phyloP scores from a whole-genome alignment of 2,329 filamentous ascomycete genomes.

The Pyricularia sp. region DNA sequence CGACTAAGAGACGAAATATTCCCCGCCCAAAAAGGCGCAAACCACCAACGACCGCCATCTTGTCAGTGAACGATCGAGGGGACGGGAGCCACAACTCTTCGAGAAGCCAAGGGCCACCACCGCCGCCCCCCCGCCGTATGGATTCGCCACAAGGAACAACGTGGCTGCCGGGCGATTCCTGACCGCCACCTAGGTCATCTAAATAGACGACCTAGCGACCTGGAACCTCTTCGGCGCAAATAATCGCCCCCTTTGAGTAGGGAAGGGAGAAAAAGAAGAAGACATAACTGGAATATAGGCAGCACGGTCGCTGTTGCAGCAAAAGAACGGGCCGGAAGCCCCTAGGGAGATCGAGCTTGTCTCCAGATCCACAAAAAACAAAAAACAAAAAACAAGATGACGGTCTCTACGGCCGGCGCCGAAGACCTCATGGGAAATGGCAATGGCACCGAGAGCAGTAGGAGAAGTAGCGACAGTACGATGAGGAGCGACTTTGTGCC shows the following conservation, averaged over 20 bases:
- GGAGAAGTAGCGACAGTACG: constrained; percentile 1
- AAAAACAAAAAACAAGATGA: neutral
- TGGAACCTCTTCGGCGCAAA: neutral
- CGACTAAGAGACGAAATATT: neutral
- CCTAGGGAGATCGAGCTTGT: neutral
- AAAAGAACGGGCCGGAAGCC: neutral
- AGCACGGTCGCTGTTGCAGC: neutral
- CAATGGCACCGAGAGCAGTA: neutral
- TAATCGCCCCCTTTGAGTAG: neutral
- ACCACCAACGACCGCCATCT: neutral
- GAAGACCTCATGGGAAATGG: neutral
- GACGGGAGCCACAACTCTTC: neutral
- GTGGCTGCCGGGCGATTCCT: neutral
- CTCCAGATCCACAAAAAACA: neutral
- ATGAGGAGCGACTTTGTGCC: constrained; percentile 42
- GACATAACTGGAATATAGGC: neutral
- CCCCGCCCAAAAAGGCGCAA: neutral
- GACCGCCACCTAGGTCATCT: constrained; percentile 1
- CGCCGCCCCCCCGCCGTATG: neutral
- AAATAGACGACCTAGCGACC: neutral
- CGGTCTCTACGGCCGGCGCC: neutral
- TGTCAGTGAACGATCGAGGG: neutral
- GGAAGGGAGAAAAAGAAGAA: neutral
- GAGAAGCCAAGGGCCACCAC: neutral
- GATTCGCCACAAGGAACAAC: neutral